A percentile compares a stretch with the other conserved stretches of the same genome.
Conservation (phyloP, 2,329 filamentous ascomycete species). For the Trichophaea hybrida region DNA sequence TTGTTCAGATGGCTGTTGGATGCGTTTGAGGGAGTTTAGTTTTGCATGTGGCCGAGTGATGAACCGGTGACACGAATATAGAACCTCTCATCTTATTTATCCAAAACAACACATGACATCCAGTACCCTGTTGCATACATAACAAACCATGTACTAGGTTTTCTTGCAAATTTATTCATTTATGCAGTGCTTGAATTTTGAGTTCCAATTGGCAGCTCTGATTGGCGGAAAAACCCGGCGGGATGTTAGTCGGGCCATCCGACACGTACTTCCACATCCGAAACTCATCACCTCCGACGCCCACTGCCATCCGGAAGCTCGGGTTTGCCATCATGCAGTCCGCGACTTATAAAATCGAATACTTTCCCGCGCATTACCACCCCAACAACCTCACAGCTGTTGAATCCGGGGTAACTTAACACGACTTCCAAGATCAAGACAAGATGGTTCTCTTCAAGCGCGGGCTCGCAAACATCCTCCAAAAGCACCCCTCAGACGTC, state of each 20-base stretch:
- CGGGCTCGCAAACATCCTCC: slow-evolving; percentile 60
- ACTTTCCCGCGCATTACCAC: neutral
- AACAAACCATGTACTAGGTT: no score
- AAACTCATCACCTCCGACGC: neutral
- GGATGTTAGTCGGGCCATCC: neutral
- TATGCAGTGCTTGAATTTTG: no score
- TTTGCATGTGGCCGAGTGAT: no score
- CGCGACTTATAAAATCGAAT: neutral
- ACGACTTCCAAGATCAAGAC: neutral
- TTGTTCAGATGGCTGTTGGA: no score
- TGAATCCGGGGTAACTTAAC: neutral
- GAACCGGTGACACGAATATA: no score
- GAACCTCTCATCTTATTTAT: no score
- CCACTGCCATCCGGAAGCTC: neutral
- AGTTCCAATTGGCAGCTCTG: neutral
- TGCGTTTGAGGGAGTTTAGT: no score
- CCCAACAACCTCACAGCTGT: neutral
- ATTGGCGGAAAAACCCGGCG: neutral
- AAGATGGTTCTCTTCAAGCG: slow-evolving; percentile 2
- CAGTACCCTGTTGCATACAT: no score
- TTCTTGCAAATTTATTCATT: no score
- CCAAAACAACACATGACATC: no score
- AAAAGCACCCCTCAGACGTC: slow-evolving; percentile 65
- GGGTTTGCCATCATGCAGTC: neutral
- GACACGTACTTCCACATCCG: neutral